A percentile compares a stretch with the other conserved stretches of the same genome.
These are phyloP conservation scores for Dendryphion nanum DNA, from an alignment of 2,329 filamentous ascomycete species.

Conservation along the genomic window DNA sequence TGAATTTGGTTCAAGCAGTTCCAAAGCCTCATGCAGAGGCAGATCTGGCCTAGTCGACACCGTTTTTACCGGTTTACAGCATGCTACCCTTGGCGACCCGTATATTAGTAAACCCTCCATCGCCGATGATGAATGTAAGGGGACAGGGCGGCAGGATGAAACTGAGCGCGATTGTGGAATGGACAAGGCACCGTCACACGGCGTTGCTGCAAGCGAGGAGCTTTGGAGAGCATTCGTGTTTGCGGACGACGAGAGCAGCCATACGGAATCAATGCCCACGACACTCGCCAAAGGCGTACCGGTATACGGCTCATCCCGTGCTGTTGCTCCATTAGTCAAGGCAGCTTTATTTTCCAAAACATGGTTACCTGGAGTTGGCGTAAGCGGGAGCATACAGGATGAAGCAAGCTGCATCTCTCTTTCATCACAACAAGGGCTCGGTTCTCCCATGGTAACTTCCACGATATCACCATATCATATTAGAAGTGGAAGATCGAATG, in stretches of 20 bases:
- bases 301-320: conserved; percentile 14
- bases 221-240: conserved; percentile 36
- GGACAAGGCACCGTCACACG: conserved; percentile 1
- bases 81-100: conserved; percentile 20
- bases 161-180: background rate
- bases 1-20: conserved; percentile 16
- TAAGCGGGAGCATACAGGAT: conserved; percentile 23
- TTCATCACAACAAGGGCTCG: conserved; percentile 13
- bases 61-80: conserved; percentile 27
- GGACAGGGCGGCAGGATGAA: conserved; percentile 4
- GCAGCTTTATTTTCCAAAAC: conserved; percentile 16
- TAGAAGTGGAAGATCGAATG: no score
- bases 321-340: conserved; percentile 12
- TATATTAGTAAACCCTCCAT: conserved; percentile 17
- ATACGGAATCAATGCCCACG: conserved; percentile 5
- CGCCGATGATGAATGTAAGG: conserved; percentile 6
- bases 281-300: background rate
- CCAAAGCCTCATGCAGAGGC: background rate
- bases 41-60: no score
- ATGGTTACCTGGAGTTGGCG: conserved; percentile 17
- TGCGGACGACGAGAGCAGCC: conserved; percentile 13
- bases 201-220: conserved; percentile 17
- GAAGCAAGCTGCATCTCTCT: conserved; percentile 14
- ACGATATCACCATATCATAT: no score
- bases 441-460: no score